A percentile compares a stretch with the other conserved stretches of the same genome.
Evolutionary conservation across 148 eudicot genomes (phyloP).

Genomic region (Amaranthus palmeri): DNA sequence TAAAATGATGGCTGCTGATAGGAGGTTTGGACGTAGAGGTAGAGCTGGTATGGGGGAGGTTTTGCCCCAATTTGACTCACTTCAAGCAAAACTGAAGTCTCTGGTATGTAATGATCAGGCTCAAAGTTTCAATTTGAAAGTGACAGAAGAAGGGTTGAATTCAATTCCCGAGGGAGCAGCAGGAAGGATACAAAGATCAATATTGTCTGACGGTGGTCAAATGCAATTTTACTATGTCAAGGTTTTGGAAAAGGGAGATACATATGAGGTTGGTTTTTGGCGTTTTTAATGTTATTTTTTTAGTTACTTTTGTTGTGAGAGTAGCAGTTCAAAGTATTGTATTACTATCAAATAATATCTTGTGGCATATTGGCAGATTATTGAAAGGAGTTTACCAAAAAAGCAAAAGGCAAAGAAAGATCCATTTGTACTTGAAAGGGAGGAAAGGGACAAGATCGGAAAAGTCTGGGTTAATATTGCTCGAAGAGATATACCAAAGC

Average conservation of each 20-base stretch:
- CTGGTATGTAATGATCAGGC: constrained; percentile 37
- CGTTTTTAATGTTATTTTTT: constrained; percentile 4
- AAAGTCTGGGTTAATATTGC: constrained; percentile 85
- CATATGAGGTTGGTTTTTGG: constrained; percentile 66
- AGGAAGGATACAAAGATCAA: constrained; percentile 70
- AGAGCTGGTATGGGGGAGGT: constrained; percentile 70
- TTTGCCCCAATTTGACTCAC: constrained; percentile 78
- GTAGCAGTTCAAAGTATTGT: neutral
- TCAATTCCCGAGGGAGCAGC: constrained; percentile 93
- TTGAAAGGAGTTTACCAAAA: constrained; percentile 86
- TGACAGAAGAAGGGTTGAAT: constrained; percentile 63
- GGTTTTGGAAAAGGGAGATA: constrained; percentile 95
- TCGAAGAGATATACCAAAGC: constrained; percentile 73
- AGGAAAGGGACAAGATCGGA: constrained; percentile 74
- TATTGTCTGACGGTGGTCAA: constrained; percentile 72
- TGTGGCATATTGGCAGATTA: constrained; percentile 84
- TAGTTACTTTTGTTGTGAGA: constrained; percentile 10
- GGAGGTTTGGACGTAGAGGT: constrained; percentile 52
- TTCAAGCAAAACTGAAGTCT: constrained; percentile 74
- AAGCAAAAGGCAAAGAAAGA: constrained; percentile 64
- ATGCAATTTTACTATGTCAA: constrained; percentile 88
- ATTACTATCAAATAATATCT: constrained; percentile 15
- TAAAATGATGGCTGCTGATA: constrained; percentile 81
- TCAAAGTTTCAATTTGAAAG: constrained; percentile 65
- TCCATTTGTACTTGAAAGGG: constrained; percentile 69